A percentile compares a stretch with the other conserved stretches of the same genome.
phyloP scores from a whole-genome alignment of 306 rosid species.

The Cicer cuneatum region DNA sequence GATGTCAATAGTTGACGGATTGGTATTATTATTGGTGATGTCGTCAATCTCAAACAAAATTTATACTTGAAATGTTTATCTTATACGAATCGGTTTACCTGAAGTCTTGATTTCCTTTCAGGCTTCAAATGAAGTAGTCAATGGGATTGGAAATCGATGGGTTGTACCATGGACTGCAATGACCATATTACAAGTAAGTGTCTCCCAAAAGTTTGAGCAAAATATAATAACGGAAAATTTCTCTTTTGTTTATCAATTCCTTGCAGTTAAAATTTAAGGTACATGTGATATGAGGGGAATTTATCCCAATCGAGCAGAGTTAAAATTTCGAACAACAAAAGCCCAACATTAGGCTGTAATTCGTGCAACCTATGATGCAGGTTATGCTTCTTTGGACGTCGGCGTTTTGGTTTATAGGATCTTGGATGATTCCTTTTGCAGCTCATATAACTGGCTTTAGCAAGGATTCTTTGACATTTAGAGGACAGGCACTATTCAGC shows the following conservation, averaged over 20 bases:
- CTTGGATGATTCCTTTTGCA: constrained; percentile 88
- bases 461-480: constrained; percentile 76
- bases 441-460: constrained; percentile 79
- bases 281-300: constrained; percentile 16
- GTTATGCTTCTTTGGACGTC: constrained; percentile 96
- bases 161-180: constrained; percentile 89
- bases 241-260: constrained; percentile 9
- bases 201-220: constrained; percentile 37
- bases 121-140: constrained; percentile 59
- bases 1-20: constrained; percentile 11
- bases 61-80: constrained; percentile 18
- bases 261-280: constrained; percentile 26
- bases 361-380: constrained; percentile 52
- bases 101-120: constrained; percentile 49
- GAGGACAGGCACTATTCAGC: constrained; percentile 91
- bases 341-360: constrained; percentile 27
- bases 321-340: constrained; percentile 25
- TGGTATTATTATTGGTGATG: constrained; percentile 1
- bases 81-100: constrained; percentile 28
- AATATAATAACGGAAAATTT: not conserved
- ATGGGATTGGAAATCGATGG: constrained; percentile 73
- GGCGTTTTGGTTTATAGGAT: constrained; percentile 94
- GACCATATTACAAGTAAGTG: constrained; percentile 83
- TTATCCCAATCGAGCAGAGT: constrained; percentile 11
- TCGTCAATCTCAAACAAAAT: constrained; percentile 22